These are phyloP conservation scores for Leishmania lainsoni DNA, from an alignment of 208 protist genomes.

Conservation along the genomic window DNA sequence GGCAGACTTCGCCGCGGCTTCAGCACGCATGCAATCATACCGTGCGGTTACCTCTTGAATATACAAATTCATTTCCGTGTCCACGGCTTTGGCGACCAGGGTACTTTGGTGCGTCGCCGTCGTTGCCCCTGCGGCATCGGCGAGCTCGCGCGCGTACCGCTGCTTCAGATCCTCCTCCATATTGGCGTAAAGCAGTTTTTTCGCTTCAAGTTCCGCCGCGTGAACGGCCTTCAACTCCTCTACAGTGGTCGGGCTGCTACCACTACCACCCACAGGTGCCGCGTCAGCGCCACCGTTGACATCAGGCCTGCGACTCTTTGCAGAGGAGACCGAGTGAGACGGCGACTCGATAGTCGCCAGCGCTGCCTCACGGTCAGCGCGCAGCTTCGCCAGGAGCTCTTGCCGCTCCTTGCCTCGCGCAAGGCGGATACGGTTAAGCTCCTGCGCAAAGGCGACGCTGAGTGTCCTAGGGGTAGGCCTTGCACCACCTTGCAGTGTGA, in stretches of 20 bases:
- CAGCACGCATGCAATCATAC: conserved; percentile 40
- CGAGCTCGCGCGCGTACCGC: conserved; percentile 38
- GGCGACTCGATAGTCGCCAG: conserved; percentile 11
- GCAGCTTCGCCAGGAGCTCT: conserved; percentile 34
- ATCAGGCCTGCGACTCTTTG: conserved; percentile 4
- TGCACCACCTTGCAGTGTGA: conserved; percentile 11
- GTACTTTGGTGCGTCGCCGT: conserved; percentile 35
- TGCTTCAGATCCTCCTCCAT: conserved; percentile 47
- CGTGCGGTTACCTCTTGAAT: conserved; percentile 43
- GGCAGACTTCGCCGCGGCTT: conserved; percentile 56
- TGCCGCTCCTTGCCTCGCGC: conserved; percentile 35
- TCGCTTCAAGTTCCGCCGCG: conserved; percentile 21
- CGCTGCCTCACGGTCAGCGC: conserved; percentile 28
- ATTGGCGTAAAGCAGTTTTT: conserved; percentile 34
- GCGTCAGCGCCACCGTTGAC: background rate
- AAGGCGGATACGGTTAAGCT: conserved; percentile 35
- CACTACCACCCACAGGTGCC: background rate
- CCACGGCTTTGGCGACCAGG: conserved; percentile 50
- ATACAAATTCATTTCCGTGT: conserved; percentile 52
- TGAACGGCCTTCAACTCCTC: conserved; percentile 40
- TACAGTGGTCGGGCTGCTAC: background rate
- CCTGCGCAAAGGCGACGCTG: conserved; percentile 29
- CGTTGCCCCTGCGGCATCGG: conserved; percentile 24
- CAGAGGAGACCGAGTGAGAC: background rate
- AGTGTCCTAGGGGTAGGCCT: conserved; percentile 8